A percentile compares a stretch with the other conserved stretches of the same genome.
phyloP scores from a whole-genome alignment of 2,329 filamentous ascomycete species.

The Penicillium corylophilum region DNA sequence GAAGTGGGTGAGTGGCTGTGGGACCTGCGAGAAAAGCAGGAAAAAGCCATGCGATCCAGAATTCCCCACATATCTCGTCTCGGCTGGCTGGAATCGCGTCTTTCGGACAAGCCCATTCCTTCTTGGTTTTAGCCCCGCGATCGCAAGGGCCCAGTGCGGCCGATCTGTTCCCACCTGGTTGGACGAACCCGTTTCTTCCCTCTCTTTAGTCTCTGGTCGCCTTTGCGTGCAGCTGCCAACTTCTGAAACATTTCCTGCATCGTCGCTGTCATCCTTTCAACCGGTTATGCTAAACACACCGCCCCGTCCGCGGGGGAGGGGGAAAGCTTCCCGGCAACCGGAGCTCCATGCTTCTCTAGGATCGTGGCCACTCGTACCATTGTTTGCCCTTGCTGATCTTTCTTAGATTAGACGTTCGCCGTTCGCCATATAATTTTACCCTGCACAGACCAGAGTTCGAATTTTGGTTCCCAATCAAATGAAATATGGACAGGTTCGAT shows the following conservation, averaged over 20 bases:
- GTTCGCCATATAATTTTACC: background rate
- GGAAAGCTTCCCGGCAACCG: background rate
- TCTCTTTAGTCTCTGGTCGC: constrained; percentile 2
- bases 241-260: constrained; percentile 8
- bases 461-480: background rate
- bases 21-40: constrained; percentile 5
- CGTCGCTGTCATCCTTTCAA: background rate
- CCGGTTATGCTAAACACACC: constrained; percentile 6
- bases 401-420: background rate
- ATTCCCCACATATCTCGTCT: constrained; percentile 25
- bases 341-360: constrained; percentile 10
- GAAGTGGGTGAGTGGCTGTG: constrained; percentile 10
- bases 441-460: background rate
- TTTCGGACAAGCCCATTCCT: constrained; percentile 14
- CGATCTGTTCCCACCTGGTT: constrained; percentile 25
- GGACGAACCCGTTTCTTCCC: constrained; percentile 13
- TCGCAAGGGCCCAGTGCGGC: constrained; percentile 19
- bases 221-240: constrained; percentile 3
- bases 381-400: constrained; percentile 4
- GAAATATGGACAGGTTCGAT: constrained; percentile 2
- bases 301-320: background rate
- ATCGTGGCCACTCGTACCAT: constrained; percentile 15
- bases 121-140: constrained; percentile 17
- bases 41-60: constrained; percentile 19
- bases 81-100: constrained; percentile 24